Percentiles rank a stretch among this genome's conserved stretches.
Evolutionary conservation across 345 rosid genomes (phyloP).

Genomic region (Citrus maxima): DNA sequence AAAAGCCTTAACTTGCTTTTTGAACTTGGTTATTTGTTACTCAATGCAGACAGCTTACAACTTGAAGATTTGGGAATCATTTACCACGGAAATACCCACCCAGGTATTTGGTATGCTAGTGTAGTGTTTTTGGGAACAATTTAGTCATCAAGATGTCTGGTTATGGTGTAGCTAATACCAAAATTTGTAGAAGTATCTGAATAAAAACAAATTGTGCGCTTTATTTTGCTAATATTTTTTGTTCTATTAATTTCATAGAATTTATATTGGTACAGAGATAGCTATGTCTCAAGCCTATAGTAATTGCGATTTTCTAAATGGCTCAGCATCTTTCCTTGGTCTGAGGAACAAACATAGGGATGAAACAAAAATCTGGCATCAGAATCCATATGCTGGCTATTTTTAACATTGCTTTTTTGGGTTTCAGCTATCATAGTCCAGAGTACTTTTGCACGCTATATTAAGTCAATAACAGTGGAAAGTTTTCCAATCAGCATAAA

Average conservation of each 20-base stretch:
- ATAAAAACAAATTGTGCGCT: neutral
- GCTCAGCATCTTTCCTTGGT: neutral
- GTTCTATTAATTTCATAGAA: neutral
- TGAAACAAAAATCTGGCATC: neutral
- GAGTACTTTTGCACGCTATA: neutral
- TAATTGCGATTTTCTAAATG: neutral
- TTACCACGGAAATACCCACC: slow-evolving; percentile 30
- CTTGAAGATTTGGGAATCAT: slow-evolving; percentile 36
- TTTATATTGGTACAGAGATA: neutral
- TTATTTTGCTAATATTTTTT: neutral
- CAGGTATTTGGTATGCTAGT: slow-evolving; percentile 31
- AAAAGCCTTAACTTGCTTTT: slow-evolving; percentile 3
- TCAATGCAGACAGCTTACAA: slow-evolving; percentile 36
- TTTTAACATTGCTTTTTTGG: too few relatives aligned
- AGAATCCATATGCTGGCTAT: too few relatives aligned
- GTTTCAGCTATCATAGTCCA: neutral
- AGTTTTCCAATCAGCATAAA: neutral
- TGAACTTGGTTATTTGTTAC: neutral
- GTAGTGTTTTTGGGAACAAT: neutral
- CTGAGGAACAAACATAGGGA: slow-evolving; percentile 2
- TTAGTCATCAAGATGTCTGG: neutral
- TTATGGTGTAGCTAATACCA: neutral
- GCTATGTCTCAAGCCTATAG: neutral
- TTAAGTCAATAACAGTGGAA: neutral
- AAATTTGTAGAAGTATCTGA: neutral